Conservation (phyloP, 164 flowering plant genomes). For the Sextonia rubra region DNA sequence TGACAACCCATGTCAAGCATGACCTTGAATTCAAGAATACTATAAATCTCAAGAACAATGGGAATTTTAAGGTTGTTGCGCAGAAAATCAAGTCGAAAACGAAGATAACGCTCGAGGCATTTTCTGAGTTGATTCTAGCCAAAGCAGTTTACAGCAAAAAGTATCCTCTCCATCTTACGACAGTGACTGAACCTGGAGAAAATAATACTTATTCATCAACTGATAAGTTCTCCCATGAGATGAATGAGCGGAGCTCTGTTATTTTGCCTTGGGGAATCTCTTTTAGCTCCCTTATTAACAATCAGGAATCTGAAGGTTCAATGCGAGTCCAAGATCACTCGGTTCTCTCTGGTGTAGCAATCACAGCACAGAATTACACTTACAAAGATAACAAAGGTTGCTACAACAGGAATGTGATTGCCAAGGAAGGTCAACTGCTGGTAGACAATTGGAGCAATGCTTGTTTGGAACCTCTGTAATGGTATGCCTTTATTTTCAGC, state of each 20-base stretch:
- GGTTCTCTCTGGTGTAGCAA: constrained; percentile 53
- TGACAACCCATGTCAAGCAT: constrained; percentile 38
- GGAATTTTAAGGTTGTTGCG: constrained; percentile 39
- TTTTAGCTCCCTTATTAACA: constrained; percentile 24
- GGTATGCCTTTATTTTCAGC: constrained; percentile 19
- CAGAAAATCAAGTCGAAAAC: constrained; percentile 40
- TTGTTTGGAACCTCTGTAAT: background rate
- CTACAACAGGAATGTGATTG: constrained; percentile 33
- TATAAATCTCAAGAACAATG: constrained; percentile 36
- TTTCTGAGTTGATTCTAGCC: constrained; percentile 17
- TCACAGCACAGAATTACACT: constrained; percentile 41
- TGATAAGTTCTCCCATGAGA: constrained; percentile 39
- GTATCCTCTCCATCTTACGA: constrained; percentile 43
- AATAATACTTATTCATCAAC: constrained; percentile 24
- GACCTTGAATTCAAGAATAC: constrained; percentile 36
- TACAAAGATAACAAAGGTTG: constrained; percentile 37
- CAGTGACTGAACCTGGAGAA: constrained; percentile 29
- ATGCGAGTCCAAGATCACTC: constrained; percentile 64
- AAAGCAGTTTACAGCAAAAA: constrained; percentile 13
- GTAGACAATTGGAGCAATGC: constrained; percentile 16
- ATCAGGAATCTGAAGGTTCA: constrained; percentile 58
- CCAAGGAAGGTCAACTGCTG: constrained; percentile 35
- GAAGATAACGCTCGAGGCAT: constrained; percentile 23
- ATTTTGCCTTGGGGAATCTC: constrained; percentile 4
- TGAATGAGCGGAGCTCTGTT: constrained; percentile 24